These are phyloP conservation scores for Chloromonas sp. DNA, from an alignment of 163 green algal species.

Conservation along the genomic window DNA sequence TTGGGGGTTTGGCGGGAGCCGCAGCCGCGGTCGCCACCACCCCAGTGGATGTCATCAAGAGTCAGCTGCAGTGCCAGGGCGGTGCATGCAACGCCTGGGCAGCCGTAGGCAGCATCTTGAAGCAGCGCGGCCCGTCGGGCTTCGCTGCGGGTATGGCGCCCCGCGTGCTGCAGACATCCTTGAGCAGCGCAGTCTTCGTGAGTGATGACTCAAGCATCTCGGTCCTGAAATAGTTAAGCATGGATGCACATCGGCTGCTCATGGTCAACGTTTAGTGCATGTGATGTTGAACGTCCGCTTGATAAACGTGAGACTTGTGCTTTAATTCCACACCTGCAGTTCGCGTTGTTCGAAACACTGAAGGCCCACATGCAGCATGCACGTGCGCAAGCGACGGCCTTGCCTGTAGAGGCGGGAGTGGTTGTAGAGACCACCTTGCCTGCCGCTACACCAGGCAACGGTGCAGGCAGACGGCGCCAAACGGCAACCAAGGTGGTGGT, in stretches of 20 bases:
- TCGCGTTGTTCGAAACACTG: neutral
- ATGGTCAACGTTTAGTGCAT: too few species aligned
- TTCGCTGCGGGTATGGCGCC: neutral
- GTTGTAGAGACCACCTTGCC: too few species aligned
- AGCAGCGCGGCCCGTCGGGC: neutral
- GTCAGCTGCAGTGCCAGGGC: slow-evolving; percentile 44
- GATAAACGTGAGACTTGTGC: too few species aligned
- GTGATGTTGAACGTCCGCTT: too few species aligned
- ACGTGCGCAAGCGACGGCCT: too few species aligned
- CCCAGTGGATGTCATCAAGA: slow-evolving; percentile 75
- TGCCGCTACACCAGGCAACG: too few species aligned
- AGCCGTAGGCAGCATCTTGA: neutral
- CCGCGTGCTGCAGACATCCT: neutral
- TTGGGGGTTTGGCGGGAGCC: slow-evolving; percentile 55
- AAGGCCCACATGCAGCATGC: too few species aligned
- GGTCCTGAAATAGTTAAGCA: neutral
- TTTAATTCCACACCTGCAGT: neutral
- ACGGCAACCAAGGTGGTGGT: too few species aligned
- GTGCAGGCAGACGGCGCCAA: too few species aligned
- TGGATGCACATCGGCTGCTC: neutral
- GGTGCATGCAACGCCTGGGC: neutral
- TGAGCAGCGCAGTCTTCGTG: neutral
- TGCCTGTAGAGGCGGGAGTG: too few species aligned
- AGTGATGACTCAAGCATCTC: neutral
- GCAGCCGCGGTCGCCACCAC: slow-evolving; percentile 61